Conservation (phyloP, 257 asterid species). For the Solanum chmielewskii region DNA sequence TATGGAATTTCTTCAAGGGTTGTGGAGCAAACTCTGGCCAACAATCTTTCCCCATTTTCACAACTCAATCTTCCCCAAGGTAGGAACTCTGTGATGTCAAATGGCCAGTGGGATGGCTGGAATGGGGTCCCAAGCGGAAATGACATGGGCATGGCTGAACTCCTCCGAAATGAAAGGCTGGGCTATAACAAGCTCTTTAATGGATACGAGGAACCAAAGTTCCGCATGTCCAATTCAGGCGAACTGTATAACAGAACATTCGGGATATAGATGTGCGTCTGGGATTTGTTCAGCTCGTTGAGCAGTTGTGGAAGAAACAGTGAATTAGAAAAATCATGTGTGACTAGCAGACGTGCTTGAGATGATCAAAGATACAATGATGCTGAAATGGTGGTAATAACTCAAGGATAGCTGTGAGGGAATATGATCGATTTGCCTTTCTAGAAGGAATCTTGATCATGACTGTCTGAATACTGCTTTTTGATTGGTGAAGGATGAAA, state of each 20-base stretch:
- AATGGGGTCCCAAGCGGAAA: slow-evolving; percentile 52
- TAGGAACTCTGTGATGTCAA: slow-evolving; percentile 48
- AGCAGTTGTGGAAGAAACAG: neutral
- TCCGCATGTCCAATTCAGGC: slow-evolving; percentile 59
- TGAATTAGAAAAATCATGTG: slow-evolving; percentile 15
- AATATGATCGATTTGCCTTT: neutral
- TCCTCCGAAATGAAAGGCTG: slow-evolving; percentile 56
- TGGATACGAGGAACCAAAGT: slow-evolving; percentile 75
- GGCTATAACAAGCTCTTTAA: slow-evolving; percentile 41
- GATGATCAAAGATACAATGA: neutral
- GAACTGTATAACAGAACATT: slow-evolving; percentile 58
- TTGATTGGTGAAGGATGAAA: slow-evolving; percentile 57
- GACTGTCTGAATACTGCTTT: slow-evolving; percentile 32
- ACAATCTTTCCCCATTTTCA: slow-evolving; percentile 49
- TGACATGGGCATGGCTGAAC: slow-evolving; percentile 58
- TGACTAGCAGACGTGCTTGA: slow-evolving; percentile 11
- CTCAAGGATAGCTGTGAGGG: slow-evolving; percentile 2
- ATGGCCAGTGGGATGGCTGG: slow-evolving; percentile 89
- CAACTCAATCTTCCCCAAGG: slow-evolving; percentile 49
- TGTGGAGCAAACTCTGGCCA: slow-evolving; percentile 50
- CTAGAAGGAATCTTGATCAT: neutral
- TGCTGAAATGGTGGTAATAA: neutral
- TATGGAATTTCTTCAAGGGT: slow-evolving; percentile 60
- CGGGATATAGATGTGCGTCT: slow-evolving; percentile 41
- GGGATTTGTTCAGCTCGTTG: slow-evolving; percentile 3